Percentiles rank a stretch among this genome's conserved stretches.
These are phyloP conservation scores for Solanum virginianum DNA, from an alignment of 257 asterid genomes.

Conservation along the genomic window DNA sequence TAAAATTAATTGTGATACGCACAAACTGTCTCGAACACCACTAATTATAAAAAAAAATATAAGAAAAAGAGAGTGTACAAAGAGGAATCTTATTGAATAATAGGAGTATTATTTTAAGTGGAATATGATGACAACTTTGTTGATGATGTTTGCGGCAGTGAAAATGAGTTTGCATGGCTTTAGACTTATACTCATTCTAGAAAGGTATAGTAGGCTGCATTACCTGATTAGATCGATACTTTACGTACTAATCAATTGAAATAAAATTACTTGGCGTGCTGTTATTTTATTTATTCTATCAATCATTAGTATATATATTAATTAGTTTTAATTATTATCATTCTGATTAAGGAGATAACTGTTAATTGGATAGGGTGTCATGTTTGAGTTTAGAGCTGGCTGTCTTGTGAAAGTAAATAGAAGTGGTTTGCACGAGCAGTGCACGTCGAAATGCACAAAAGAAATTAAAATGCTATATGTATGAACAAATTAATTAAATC, in stretches of 20 bases:
- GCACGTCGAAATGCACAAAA: constrained; percentile 11
- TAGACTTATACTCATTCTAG: constrained; percentile 7
- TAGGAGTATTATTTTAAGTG: background rate
- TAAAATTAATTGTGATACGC: background rate
- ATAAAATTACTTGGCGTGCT: constrained; percentile 16
- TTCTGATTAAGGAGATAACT: background rate
- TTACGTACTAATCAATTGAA: background rate
- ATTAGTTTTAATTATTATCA: background rate
- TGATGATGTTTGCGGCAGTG: background rate
- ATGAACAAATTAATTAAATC: background rate
- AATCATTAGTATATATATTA: background rate
- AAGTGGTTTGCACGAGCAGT: constrained; percentile 24
- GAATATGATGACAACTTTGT: background rate
- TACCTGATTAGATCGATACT: constrained; percentile 6
- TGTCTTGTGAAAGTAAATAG: constrained; percentile 3
- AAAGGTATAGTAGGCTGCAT: constrained; percentile 8
- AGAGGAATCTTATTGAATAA: background rate
- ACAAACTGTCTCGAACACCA: too few relatives aligned
- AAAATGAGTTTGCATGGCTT: constrained; percentile 2
- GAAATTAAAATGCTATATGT: background rate
- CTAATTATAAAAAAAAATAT: background rate
- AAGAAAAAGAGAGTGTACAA: background rate
- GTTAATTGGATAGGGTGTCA: background rate
- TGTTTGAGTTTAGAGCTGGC: background rate
- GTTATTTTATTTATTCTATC: constrained; percentile 2